Evolutionary conservation across 2,329 filamentous ascomycete species (phyloP), one percentile per base, ranked within the genome.

Genomic region (Aspergillus awamori): DNA sequence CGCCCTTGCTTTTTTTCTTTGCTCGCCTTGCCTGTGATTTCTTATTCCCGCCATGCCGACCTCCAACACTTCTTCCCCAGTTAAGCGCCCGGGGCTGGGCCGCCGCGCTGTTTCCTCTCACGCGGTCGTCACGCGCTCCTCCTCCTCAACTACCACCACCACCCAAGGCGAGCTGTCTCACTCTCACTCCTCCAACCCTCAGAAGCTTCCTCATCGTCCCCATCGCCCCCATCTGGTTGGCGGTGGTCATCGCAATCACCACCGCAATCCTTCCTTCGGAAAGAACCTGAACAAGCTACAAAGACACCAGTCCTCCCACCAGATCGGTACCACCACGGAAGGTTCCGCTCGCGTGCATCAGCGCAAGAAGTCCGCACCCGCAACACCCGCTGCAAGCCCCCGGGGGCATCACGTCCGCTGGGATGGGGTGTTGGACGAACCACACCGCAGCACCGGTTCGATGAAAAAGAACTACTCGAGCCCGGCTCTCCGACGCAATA

Each of bases 381-480:
- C 72, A 22, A 80, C 78, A 24, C 79, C 80, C 22, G 69, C 75
- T 17, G 76, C 75, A 15, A 81, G 79, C 60, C 79, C 79, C 22
- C 75, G 73, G 39, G 71, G 69, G 22, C 63, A 70, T 26, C 75
- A 77, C 65, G 73, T 80, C 48, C 78, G 74, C 49, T 79, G 78
- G 72, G 79, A 80, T 65, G 76, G 72, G 58, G 76, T 69, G n/a
- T 69, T 75, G 56, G 73, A 75, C 17, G 71, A 72, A 52, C 69
- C 69, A 55, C 72, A 76, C 30, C 70, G 70, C 15, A 70, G 72
- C 17, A 68, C 71, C 36, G 69, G 68, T 30, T 74, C 78, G 41
- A 78, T 81, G 69, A 79, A 78, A 64, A 80, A 80, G 66, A 82
- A 81, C 58, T 72, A 79, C 60, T 81, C 79, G 3, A 79, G 76